Conservation (phyloP, 116 monocot species). For the Cymodocea nodosa region DNA sequence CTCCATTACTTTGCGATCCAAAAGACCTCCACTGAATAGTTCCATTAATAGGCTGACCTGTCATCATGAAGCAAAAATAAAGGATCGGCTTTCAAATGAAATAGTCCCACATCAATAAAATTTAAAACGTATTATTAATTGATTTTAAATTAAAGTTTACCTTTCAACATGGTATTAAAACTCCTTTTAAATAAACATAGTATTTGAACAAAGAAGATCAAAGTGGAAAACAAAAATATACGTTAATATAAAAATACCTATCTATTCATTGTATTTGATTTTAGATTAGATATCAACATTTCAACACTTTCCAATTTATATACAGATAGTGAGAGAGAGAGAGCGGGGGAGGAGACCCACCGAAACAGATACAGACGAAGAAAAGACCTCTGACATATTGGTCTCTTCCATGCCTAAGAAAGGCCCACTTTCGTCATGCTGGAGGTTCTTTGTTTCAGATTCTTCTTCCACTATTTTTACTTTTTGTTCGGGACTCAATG, state of each 20-base stretch:
- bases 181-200: too few species aligned
- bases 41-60: slow-evolving; percentile 71
- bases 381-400: slow-evolving; percentile 62
- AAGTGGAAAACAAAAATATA: too few species aligned
- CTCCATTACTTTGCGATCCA: slow-evolving; percentile 68
- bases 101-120: too few species aligned
- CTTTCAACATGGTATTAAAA: too few species aligned
- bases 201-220: too few species aligned
- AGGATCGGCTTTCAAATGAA: too few species aligned
- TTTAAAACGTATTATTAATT: too few species aligned
- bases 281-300: slow-evolving; percentile 59
- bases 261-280: background rate
- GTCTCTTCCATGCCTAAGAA: slow-evolving; percentile 67
- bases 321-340: too few species aligned
- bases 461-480: slow-evolving; percentile 68
- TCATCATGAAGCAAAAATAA: background rate
- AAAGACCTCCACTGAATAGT: slow-evolving; percentile 52
- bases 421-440: slow-evolving; percentile 52
- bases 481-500: slow-evolving; percentile 69
- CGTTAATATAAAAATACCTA: too few species aligned
- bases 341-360: slow-evolving; percentile 27
- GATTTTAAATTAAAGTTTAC: too few species aligned
- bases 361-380: slow-evolving; percentile 33
- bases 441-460: slow-evolving; percentile 40
- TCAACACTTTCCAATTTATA: background rate